Evolutionary conservation across 2,329 filamentous ascomycete species (phyloP).

Genomic region (Scytalidium lignicola): DNA sequence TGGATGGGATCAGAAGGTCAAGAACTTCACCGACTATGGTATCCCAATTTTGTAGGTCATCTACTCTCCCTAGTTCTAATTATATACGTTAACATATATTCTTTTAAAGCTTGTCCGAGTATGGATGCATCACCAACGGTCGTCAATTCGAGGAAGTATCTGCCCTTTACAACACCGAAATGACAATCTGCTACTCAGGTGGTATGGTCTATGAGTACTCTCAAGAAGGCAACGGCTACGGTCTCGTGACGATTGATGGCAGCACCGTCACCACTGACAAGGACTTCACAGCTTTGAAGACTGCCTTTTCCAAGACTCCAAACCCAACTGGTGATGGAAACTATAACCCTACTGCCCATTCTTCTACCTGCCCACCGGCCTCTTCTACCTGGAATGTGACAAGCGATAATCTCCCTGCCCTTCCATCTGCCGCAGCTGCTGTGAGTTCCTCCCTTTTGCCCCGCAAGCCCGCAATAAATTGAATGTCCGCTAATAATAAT

Average conservation of each 20-base stretch:
- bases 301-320: conserved; percentile 35
- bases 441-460: conserved; percentile 7
- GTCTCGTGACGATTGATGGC: conserved; percentile 33
- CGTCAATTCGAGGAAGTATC: conserved; percentile 77
- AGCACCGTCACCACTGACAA: conserved; percentile 34
- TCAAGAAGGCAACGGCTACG: conserved; percentile 71
- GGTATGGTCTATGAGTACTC: conserved; percentile 96
- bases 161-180: conserved; percentile 74
- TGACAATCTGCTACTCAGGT: conserved; percentile 89
- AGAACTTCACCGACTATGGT: conserved; percentile 62
- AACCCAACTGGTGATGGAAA: conserved; percentile 47
- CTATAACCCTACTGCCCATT: conserved; percentile 32
- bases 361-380: conserved; percentile 40
- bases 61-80: conserved; percentile 28
- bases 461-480: not conserved
- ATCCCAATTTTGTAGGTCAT: conserved; percentile 47
- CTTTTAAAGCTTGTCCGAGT: conserved; percentile 67
- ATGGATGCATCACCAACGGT: conserved; percentile 77
- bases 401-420: conserved; percentile 39
- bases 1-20: conserved; percentile 66
- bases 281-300: conserved; percentile 45
- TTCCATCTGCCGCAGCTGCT: conserved; percentile 36
- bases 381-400: conserved; percentile 43
- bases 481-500: not conserved
- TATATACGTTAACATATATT: not conserved